Conservation (phyloP, 306 rosid species). For the Corylus americana region DNA sequence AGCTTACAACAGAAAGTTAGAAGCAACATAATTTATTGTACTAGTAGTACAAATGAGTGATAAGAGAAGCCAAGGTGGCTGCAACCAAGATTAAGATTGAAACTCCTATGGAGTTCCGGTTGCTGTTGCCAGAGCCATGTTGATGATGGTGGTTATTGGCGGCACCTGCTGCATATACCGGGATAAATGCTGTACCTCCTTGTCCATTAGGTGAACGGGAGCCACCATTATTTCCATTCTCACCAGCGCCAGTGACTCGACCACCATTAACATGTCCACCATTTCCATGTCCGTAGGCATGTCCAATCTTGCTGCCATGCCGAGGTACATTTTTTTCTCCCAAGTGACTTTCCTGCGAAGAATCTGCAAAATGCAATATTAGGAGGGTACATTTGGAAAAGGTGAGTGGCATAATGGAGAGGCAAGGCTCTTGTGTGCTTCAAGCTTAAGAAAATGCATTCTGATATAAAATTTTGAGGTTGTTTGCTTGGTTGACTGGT, state of each 20-base stretch:
- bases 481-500: too few species aligned
- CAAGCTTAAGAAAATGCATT: too few species aligned
- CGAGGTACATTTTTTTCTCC: slow-evolving; percentile 21
- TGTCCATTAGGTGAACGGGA: slow-evolving; percentile 30
- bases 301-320: slow-evolving; percentile 33
- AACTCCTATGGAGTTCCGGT: slow-evolving; percentile 30
- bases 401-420: too few species aligned
- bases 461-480: too few species aligned
- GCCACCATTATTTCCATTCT: slow-evolving; percentile 24
- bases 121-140: slow-evolving; percentile 45
- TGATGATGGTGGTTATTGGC: slow-evolving; percentile 45
- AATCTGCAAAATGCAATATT: slow-evolving; percentile 25
- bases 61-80: slow-evolving; percentile 35
- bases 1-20: background rate
- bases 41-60: slow-evolving; percentile 27
- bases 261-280: slow-evolving; percentile 15
- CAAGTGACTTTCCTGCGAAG: slow-evolving; percentile 35
- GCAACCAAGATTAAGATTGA: slow-evolving; percentile 35
- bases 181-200: slow-evolving; percentile 52
- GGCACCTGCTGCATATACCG: slow-evolving; percentile 62
- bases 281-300: slow-evolving; percentile 34
- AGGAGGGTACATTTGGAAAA: slow-evolving; percentile 3
- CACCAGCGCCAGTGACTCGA: slow-evolving; percentile 25
- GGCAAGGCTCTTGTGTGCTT: too few species aligned
- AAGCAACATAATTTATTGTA: slow-evolving; percentile 10